A percentile compares a stretch with the other conserved stretches of the same genome.
Conservation (phyloP, 2,329 filamentous ascomycete genomes). For the Macrophomina phaseolina region DNA sequence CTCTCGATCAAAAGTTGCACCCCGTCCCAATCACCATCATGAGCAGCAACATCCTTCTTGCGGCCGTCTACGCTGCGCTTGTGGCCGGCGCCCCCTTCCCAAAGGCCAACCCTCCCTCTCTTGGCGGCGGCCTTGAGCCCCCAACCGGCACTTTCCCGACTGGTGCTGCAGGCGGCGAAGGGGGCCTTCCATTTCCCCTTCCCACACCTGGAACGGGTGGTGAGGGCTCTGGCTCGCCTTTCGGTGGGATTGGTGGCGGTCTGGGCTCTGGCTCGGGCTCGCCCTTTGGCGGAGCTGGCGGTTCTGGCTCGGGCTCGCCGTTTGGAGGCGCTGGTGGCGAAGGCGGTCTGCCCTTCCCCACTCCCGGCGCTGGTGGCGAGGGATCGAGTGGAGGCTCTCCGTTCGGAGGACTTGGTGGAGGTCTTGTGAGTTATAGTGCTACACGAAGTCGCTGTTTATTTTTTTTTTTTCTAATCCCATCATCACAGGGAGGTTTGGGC, state of each 20-base stretch:
- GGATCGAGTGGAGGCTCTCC: background rate
- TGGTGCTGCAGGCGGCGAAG: background rate
- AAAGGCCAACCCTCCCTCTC: background rate
- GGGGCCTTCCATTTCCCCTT: background rate
- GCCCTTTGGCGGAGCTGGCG: background rate
- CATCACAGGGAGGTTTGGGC: background rate
- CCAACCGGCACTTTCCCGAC: slow-evolving; percentile 11
- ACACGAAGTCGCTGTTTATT: background rate
- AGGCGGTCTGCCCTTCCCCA: slow-evolving; percentile 1
- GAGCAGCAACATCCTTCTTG: slow-evolving; percentile 12
- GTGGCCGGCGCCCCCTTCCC: slow-evolving; percentile 19
- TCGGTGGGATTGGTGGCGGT: background rate
- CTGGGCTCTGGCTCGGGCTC: too few relatives aligned
- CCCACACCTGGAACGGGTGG: background rate
- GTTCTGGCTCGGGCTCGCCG: background rate
- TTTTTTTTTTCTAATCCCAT: background rate
- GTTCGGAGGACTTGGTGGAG: background rate
- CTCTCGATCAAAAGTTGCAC: background rate
- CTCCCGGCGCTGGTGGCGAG: background rate
- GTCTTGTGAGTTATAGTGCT: background rate
- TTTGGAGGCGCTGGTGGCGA: background rate
- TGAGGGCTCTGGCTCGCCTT: background rate
- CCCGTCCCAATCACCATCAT: background rate
- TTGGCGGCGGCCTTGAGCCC: background rate
- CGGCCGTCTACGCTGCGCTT: slow-evolving; percentile 13